Conservation (phyloP, 805 yeast genomes). For the Candida parachauliodes region DNA sequence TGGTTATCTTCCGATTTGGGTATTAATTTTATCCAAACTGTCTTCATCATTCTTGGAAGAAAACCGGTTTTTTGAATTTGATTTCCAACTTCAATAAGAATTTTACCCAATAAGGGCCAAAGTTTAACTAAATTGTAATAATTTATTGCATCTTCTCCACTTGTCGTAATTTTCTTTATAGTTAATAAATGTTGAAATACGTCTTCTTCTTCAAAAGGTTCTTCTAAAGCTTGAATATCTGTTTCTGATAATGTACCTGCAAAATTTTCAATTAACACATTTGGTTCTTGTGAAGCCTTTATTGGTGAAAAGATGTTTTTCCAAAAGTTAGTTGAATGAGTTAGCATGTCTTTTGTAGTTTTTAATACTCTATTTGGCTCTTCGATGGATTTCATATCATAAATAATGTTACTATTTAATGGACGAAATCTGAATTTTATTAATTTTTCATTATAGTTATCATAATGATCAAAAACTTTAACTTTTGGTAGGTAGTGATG, state of each 20-base stretch:
- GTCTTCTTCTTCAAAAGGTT: neutral
- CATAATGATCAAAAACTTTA: neutral
- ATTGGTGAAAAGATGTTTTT: neutral
- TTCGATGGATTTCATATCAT: neutral
- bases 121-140: neutral
- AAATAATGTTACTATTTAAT: neutral
- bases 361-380: neutral
- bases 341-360: neutral
- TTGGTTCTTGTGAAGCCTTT: neutral
- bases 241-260: neutral
- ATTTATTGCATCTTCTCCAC: neutral
- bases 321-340: constrained; percentile 1
- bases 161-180: constrained; percentile 3
- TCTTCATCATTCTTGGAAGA: neutral
- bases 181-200: constrained; percentile 1
- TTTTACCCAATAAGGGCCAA: neutral
- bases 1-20: constrained; percentile 1
- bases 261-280: neutral
- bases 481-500: neutral
- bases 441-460: neutral
- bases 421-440: neutral
- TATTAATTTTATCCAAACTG: neutral
- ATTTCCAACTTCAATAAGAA: neutral
- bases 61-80: neutral
- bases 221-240: neutral